phyloP scores from a whole-genome alignment of 1,284 basidiomycete species.

The Austroboletus niveus region DNA sequence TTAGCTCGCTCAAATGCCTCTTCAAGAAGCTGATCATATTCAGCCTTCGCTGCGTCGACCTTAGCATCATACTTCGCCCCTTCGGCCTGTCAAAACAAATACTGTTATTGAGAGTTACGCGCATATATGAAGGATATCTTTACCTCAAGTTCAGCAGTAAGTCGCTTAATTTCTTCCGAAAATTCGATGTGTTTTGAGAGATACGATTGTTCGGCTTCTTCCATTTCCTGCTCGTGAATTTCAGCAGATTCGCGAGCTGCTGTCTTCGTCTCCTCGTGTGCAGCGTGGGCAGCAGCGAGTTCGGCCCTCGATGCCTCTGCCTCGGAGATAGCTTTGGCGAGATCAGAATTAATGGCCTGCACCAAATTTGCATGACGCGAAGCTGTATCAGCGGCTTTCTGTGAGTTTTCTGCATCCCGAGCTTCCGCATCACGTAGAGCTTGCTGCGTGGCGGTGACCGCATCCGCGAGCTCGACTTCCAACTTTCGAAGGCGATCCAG shows the following conservation, averaged over 20 bases:
- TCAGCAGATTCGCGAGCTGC: slow-evolving; percentile 45
- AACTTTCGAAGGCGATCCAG: slow-evolving; percentile 48
- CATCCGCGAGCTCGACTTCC: slow-evolving; percentile 50
- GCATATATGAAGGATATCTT: slow-evolving; percentile 11
- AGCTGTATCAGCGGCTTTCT: slow-evolving; percentile 41
- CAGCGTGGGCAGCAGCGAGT: slow-evolving; percentile 41
- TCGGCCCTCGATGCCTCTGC: slow-evolving; percentile 48
- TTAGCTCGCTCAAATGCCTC: slow-evolving; percentile 76
- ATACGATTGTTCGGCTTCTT: slow-evolving; percentile 49
- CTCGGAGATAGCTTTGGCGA: slow-evolving; percentile 43
- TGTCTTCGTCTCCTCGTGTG: slow-evolving; percentile 49
- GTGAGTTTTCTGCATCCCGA: slow-evolving; percentile 47
- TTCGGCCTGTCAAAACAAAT: slow-evolving; percentile 48
- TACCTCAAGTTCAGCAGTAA: slow-evolving; percentile 66
- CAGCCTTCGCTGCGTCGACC: slow-evolving; percentile 63
- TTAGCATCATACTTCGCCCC: slow-evolving; percentile 65
- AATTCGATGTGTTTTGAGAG: slow-evolving; percentile 53
- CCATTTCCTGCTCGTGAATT: slow-evolving; percentile 46
- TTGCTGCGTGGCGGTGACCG: slow-evolving; percentile 47
- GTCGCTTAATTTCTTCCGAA: slow-evolving; percentile 53
- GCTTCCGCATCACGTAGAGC: slow-evolving; percentile 51
- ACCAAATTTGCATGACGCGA: slow-evolving; percentile 48
- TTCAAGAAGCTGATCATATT: slow-evolving; percentile 62
- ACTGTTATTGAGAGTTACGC: background rate
- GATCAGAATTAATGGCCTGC: slow-evolving; percentile 43